These are phyloP conservation scores for Pyrenophora tritici-repentis DNA, from an alignment of 2,329 filamentous ascomycete genomes.

Conservation along the genomic window DNA sequence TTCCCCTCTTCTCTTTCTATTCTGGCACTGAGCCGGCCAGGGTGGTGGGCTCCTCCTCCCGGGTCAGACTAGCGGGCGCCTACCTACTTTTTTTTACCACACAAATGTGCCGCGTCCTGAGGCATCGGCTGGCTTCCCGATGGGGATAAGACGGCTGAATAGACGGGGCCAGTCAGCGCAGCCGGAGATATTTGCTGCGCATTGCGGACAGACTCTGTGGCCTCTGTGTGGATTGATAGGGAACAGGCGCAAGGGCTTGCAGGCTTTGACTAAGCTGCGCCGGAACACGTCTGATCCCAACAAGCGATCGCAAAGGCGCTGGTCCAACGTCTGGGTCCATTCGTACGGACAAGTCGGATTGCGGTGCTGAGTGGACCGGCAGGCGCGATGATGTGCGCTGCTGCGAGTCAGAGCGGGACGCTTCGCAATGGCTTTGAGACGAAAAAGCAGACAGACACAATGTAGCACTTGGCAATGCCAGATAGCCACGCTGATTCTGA, in stretches of 20 bases:
- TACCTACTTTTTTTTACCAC: constrained; percentile 30
- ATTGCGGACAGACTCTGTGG: constrained; percentile 26
- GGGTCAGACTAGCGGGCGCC: constrained; percentile 40
- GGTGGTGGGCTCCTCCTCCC: constrained; percentile 23
- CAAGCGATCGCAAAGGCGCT: constrained; percentile 33
- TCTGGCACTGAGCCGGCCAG: constrained; percentile 2
- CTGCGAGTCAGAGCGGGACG: constrained; percentile 38
- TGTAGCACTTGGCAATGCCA: constrained; percentile 17
- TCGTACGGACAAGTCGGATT: constrained; percentile 9
- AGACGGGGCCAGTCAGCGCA: constrained; percentile 34
- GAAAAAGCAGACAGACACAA: constrained; percentile 23
- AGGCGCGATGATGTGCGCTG: constrained; percentile 43
- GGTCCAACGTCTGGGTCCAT: constrained; percentile 30
- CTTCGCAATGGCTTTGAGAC: constrained; percentile 11
- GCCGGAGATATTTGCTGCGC: constrained; percentile 40
- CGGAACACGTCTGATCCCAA: constrained; percentile 24
- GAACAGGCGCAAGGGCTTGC: constrained; percentile 25
- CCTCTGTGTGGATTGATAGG: constrained; percentile 32
- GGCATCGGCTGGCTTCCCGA: constrained; percentile 43
- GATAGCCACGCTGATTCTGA: constrained; percentile 36
- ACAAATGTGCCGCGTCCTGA: constrained; percentile 29
- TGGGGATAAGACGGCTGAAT: constrained; percentile 46
- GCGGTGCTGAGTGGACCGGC: constrained; percentile 35
- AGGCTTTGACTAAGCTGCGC: constrained; percentile 32
- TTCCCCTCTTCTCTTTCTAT: constrained; percentile 12